These are phyloP conservation scores for Hyphodiscus sp. DNA, from an alignment of 2,329 filamentous ascomycete species.

Conservation along the genomic window DNA sequence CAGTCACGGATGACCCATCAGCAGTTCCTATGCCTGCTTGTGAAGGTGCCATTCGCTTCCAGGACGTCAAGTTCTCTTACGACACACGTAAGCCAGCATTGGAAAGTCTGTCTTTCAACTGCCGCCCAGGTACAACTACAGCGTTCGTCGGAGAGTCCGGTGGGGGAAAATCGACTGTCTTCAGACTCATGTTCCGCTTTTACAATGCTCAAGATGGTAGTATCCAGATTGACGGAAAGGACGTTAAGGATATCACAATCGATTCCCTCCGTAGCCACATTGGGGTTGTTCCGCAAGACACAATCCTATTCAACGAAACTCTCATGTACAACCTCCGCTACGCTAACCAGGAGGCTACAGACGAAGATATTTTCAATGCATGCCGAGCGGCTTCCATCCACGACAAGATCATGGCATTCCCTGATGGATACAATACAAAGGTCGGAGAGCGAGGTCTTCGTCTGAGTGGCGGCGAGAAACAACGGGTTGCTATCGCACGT, in stretches of 20 bases:
- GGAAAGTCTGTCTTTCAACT: conserved; percentile 77
- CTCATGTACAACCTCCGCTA: conserved; percentile 94
- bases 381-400: conserved; percentile 87
- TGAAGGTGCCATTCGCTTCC: conserved; percentile 77
- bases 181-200: conserved; percentile 92
- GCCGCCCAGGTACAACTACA: conserved; percentile 83
- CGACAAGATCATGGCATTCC: conserved; percentile 83
- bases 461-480: conserved; percentile 86
- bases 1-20: conserved; percentile 70
- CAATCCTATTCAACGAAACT: conserved; percentile 88
- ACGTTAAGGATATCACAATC: conserved; percentile 83
- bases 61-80: conserved; percentile 86
- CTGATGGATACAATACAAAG: conserved; percentile 81
- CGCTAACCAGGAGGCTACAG: conserved; percentile 71
- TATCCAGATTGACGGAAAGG: conserved; percentile 77
- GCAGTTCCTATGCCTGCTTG: conserved; percentile 61
- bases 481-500: conserved; percentile 86
- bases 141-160: conserved; percentile 95
- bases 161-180: conserved; percentile 93
- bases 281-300: conserved; percentile 95
- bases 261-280: conserved; percentile 89
- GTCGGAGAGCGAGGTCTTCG: conserved; percentile 85
- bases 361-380: conserved; percentile 75
- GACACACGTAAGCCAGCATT: conserved; percentile 80
- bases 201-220: conserved; percentile 78